Evolutionary conservation across 1,284 basidiomycete species (phyloP).

Genomic region (Exobasidium rhododendri): DNA sequence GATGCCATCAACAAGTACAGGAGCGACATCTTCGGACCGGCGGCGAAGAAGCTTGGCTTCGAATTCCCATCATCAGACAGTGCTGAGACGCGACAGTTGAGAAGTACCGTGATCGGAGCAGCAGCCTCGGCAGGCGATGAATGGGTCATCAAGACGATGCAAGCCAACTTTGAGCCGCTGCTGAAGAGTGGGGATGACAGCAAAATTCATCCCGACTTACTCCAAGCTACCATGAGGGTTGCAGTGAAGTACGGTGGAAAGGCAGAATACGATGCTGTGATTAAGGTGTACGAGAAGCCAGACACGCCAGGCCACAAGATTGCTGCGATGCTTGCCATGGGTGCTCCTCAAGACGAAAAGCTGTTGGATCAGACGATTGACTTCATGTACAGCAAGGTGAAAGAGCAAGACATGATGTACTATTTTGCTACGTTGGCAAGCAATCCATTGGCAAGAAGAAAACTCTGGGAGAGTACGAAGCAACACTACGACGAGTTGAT

Average conservation of each 20-base stretch:
- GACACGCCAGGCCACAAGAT: slow-evolving; percentile 59
- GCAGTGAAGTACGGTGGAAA: slow-evolving; percentile 72
- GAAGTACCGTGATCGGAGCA: slow-evolving; percentile 68
- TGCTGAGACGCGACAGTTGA: slow-evolving; percentile 70
- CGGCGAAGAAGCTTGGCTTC: slow-evolving; percentile 76
- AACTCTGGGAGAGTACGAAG: slow-evolving; percentile 55
- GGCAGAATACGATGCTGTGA: slow-evolving; percentile 64
- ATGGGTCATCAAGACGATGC: slow-evolving; percentile 61
- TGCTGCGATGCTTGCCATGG: slow-evolving; percentile 54
- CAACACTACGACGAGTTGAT: slow-evolving; percentile 48
- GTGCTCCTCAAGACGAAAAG: slow-evolving; percentile 37
- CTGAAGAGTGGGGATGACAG: slow-evolving; percentile 73
- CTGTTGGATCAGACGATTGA: slow-evolving; percentile 54
- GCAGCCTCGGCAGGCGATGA: slow-evolving; percentile 61
- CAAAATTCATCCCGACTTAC: slow-evolving; percentile 64
- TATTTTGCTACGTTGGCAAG: slow-evolving; percentile 50
- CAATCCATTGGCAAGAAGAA: slow-evolving; percentile 50
- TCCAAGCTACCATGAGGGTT: slow-evolving; percentile 34
- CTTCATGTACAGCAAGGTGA: slow-evolving; percentile 52
- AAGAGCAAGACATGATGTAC: slow-evolving; percentile 55
- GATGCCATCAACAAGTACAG: slow-evolving; percentile 38
- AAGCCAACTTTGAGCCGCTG: slow-evolving; percentile 70
- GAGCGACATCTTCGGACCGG: slow-evolving; percentile 69
- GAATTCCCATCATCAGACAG: slow-evolving; percentile 70
- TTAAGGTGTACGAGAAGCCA: slow-evolving; percentile 66